Conservation (phyloP, 2,329 filamentous ascomycete genomes). For the Penicillium sp. region DNA sequence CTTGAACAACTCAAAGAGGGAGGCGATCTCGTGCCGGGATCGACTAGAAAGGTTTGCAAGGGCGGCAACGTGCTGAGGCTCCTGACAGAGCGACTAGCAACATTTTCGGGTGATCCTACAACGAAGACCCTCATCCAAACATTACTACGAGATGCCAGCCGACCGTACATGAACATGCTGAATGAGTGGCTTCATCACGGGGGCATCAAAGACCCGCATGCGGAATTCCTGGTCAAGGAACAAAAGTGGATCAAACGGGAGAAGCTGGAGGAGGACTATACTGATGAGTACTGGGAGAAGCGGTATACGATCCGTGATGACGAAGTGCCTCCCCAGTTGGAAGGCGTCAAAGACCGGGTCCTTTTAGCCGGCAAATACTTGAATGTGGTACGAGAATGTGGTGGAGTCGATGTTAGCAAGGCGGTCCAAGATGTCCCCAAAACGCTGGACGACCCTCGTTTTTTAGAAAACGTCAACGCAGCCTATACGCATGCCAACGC, state of each 20-base stretch:
- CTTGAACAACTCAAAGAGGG: conserved; percentile 83
- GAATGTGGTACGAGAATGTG: conserved; percentile 95
- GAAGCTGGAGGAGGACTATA: conserved; percentile 89
- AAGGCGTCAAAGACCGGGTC: conserved; percentile 87
- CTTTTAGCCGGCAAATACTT: conserved; percentile 94
- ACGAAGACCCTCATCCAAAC: conserved; percentile 75
- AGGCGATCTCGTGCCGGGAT: conserved; percentile 70
- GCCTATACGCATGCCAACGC: conserved; percentile 95
- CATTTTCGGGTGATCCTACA: conserved; percentile 89
- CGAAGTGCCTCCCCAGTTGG: conserved; percentile 85
- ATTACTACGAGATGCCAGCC: conserved; percentile 77
- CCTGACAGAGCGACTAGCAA: conserved; percentile 74
- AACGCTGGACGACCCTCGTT: conserved; percentile 85
- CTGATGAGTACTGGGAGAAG: conserved; percentile 98
- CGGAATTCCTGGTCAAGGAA: conserved; percentile 91
- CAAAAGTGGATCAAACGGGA: conserved; percentile 92
- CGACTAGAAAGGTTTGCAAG: conserved; percentile 87
- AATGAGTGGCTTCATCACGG: conserved; percentile 98
- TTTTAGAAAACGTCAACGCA: conserved; percentile 90
- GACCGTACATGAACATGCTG: conserved; percentile 95
- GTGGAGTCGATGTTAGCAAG: conserved; percentile 88
- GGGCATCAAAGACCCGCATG: conserved; percentile 86
- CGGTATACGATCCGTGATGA: conserved; percentile 90
- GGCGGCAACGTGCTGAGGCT: conserved; percentile 91
- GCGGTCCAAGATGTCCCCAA: conserved; percentile 80